phyloP scores from a whole-genome alignment of 306 rosid species.

The Sindora glabra region DNA sequence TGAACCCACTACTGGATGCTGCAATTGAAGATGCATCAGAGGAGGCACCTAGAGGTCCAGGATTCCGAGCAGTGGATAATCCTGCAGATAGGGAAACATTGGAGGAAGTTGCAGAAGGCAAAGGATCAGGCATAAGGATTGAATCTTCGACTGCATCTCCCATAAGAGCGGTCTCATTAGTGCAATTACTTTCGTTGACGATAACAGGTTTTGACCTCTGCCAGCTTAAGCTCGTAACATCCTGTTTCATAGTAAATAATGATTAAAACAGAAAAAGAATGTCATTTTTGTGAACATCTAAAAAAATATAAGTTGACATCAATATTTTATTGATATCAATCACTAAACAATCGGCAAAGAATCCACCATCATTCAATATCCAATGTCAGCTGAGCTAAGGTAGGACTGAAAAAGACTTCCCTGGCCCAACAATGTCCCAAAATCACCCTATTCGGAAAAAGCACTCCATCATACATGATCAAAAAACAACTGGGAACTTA shows the following conservation, averaged over 20 bases:
- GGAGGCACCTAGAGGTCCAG: constrained; percentile 54
- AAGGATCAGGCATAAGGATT: constrained; percentile 97
- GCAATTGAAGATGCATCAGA: constrained; percentile 46
- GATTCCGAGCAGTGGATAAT: constrained; percentile 51
- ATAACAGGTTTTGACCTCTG: constrained; percentile 92
- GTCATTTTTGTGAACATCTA: too few species aligned
- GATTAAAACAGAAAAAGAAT: too few species aligned
- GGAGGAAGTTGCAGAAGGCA: constrained; percentile 76
- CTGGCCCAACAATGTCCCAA: too few species aligned
- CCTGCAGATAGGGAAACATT: constrained; percentile 47
- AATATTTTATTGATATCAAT: too few species aligned
- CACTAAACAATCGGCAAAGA: too few species aligned
- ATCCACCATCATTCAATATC: too few species aligned
- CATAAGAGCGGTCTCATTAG: constrained; percentile 72
- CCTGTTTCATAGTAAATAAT: constrained; percentile 66
- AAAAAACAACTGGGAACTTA: too few species aligned
- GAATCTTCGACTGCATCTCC: constrained; percentile 94
- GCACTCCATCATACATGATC: too few species aligned
- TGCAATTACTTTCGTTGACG: constrained; percentile 72
- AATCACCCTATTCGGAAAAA: too few species aligned
- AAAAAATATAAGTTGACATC: too few species aligned
- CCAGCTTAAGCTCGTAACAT: constrained; percentile 94
- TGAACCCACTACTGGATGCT: constrained; percentile 39
- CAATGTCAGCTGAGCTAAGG: too few species aligned
- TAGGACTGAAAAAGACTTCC: too few species aligned